These are phyloP conservation scores for Botrytis deweyae DNA, from an alignment of 2,329 filamentous ascomycete species.

Conservation along the genomic window DNA sequence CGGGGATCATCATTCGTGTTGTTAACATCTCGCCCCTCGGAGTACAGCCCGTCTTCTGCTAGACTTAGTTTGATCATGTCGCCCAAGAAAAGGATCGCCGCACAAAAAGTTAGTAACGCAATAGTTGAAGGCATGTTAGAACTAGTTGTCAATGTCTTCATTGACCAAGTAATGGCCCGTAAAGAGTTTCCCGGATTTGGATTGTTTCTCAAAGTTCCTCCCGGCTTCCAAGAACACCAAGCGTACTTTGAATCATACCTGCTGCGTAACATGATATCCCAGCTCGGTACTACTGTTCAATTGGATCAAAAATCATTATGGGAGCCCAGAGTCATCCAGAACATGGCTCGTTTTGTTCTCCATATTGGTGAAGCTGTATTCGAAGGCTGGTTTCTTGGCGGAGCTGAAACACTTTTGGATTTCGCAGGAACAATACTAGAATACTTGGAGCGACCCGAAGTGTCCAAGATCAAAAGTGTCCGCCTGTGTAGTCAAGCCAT, in stretches of 20 bases:
- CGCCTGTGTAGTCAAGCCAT: slow-evolving; percentile 87
- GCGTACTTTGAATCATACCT: slow-evolving; percentile 94
- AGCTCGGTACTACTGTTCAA: slow-evolving; percentile 68
- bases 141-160: slow-evolving; percentile 75
- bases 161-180: slow-evolving; percentile 78
- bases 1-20: slow-evolving; percentile 91
- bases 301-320: slow-evolving; percentile 69
- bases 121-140: slow-evolving; percentile 76
- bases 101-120: slow-evolving; percentile 60
- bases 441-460: slow-evolving; percentile 81
- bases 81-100: slow-evolving; percentile 52
- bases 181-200: slow-evolving; percentile 91
- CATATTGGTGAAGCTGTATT: slow-evolving; percentile 90
- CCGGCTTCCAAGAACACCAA: slow-evolving; percentile 91
- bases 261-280: slow-evolving; percentile 69
- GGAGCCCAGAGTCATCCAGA: slow-evolving; percentile 82
- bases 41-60: slow-evolving; percentile 57
- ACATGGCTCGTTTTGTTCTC: slow-evolving; percentile 75
- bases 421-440: slow-evolving; percentile 84
- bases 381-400: slow-evolving; percentile 94
- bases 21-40: slow-evolving; percentile 67
- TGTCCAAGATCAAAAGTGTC: slow-evolving; percentile 79
- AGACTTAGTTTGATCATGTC: slow-evolving; percentile 63
- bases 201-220: slow-evolving; percentile 82
- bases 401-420: slow-evolving; percentile 78